A percentile compares a stretch with the other conserved stretches of the same genome.
phyloP scores from a whole-genome alignment of 345 rosid genomes.

The Lagerstroemia speciosa region DNA sequence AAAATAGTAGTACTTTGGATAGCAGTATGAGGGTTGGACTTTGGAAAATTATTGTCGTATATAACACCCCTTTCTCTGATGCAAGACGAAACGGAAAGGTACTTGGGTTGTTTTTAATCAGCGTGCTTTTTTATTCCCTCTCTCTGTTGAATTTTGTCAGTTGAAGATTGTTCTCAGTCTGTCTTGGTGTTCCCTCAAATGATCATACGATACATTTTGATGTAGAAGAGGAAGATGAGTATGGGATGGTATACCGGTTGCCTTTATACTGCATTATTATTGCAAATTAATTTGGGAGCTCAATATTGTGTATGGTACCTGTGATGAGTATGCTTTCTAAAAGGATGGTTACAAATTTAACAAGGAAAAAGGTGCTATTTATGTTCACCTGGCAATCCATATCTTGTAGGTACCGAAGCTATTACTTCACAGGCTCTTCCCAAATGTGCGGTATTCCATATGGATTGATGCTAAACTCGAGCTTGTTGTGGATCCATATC shows the following conservation, averaged over 20 bases:
- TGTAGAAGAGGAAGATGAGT: neutral
- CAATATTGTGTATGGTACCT: neutral
- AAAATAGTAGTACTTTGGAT: conserved; percentile 42
- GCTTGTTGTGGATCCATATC: conserved; percentile 83
- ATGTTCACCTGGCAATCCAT: conserved; percentile 8
- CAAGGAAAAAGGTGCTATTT: neutral
- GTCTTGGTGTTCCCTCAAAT: neutral
- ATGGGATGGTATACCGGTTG: neutral
- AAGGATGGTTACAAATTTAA: neutral
- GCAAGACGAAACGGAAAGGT: conserved; percentile 91
- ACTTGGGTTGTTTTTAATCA: conserved; percentile 3
- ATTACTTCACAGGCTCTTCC: conserved; percentile 70
- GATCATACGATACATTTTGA: neutral
- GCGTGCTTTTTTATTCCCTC: neutral
- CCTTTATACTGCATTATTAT: neutral
- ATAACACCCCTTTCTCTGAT: conserved; percentile 63
- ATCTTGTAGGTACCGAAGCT: conserved; percentile 78
- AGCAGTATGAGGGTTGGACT: conserved; percentile 55
- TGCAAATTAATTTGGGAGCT: neutral
- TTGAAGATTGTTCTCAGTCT: neutral
- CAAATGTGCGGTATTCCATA: conserved; percentile 63
- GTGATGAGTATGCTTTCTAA: neutral
- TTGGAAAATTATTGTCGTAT: conserved; percentile 76
- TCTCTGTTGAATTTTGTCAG: neutral
- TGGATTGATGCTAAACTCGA: conserved; percentile 93